phyloP scores from a whole-genome alignment of 2,329 filamentous ascomycete genomes.

The Trichoderma breve region DNA sequence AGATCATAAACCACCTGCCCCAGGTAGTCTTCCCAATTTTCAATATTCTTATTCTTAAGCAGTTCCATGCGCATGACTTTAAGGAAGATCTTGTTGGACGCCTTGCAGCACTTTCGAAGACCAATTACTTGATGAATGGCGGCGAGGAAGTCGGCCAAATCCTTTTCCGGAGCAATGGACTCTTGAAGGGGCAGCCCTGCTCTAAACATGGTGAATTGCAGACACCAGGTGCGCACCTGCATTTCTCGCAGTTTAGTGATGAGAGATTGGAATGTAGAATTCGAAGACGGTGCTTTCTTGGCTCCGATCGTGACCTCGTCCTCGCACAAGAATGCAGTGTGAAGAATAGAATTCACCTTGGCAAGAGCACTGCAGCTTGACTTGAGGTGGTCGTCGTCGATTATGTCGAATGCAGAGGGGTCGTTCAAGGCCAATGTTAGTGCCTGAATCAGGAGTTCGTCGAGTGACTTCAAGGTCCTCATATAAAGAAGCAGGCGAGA shows the following conservation, averaged over 20 bases:
- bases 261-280: constrained; percentile 52
- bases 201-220: constrained; percentile 78
- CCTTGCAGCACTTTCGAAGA: constrained; percentile 79
- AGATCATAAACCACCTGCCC: constrained; percentile 82
- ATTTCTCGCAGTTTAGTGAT: constrained; percentile 78
- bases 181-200: constrained; percentile 70
- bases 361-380: constrained; percentile 70
- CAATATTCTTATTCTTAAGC: constrained; percentile 69
- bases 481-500: constrained; percentile 70
- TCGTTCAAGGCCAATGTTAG: constrained; percentile 69
- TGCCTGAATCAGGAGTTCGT: constrained; percentile 70
- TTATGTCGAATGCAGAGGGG: constrained; percentile 71
- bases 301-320: constrained; percentile 82
- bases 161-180: constrained; percentile 61
- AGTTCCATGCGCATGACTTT: constrained; percentile 87
- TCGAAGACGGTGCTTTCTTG: constrained; percentile 55
- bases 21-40: constrained; percentile 83
- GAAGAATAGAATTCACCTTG: constrained; percentile 70
- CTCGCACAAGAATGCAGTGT: constrained; percentile 77
- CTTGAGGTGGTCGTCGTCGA: constrained; percentile 76
- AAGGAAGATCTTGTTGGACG: constrained; percentile 81
- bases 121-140: constrained; percentile 82
- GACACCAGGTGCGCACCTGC: constrained; percentile 82
- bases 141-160: constrained; percentile 75
- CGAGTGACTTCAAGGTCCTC: constrained; percentile 73